Base-by-base conservation (phyloP, 176 grass and related monocot genomes). In the Oryza punctata region DNA sequence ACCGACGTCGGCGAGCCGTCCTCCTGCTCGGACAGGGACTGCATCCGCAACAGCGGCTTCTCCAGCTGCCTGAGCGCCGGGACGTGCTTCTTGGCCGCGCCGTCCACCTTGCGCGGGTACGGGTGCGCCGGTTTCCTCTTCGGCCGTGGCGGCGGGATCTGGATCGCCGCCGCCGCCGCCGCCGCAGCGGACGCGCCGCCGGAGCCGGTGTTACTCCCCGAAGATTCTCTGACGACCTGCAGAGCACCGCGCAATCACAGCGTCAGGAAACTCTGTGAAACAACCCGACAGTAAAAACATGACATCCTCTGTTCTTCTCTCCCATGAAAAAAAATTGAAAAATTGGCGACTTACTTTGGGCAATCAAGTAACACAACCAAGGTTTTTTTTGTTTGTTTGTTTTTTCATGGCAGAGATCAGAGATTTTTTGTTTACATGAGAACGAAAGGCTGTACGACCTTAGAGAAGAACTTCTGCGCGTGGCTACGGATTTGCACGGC, bases 401-500 rank as follows among this genome's bases (percentile, higher is more conserved):
- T 86, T 76, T 84, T 83, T 67, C 67, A 79, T 67, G 75, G 85
- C 74, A 78, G 80, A 76, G 78, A 75, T 67, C 38, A 81, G 59
- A 69, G 46, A 46, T 7, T 52, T 49, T 81, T 71, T 27, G 67
- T 67, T 63, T 82, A 82, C 63, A 26, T 23, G 69, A 71, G 75
- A 24, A 24, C n/a, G 78, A 67, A 50, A 65, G 32, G 69, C n/a
- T 28, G 24, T 21, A 82, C 72, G 84, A 97, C 95, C 95, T 98
- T 98, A 63, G 95, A 91, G 87, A 98, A 98, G 86, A 98, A 98
- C 88, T 98, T 98, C 85, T 98, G 95, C 67, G 95, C 95, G 81
- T 98, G 95, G 76, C 95, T 98, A 69, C 95, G 91, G 86, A 98
- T 93, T 77, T 98, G 95, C 82, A 98, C 93, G 8, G 95, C 89